Conservation (phyloP, 495 filamentous ascomycete genomes). For the Aspergillus saccharolyticus region DNA sequence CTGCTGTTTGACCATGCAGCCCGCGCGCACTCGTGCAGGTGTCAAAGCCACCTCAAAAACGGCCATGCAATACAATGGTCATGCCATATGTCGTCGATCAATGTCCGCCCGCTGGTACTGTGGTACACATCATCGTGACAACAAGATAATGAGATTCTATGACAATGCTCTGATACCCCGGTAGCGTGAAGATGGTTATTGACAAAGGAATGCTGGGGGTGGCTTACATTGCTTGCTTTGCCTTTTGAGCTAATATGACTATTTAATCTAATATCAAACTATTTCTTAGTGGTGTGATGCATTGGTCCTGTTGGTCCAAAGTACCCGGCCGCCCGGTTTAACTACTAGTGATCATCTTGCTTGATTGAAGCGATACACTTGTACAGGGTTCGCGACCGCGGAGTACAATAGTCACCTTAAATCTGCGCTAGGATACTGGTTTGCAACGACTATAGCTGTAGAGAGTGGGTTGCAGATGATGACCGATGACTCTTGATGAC, state of each 20-base stretch:
- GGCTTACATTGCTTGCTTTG: neutral
- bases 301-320: no score
- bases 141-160: slow-evolving; percentile 9
- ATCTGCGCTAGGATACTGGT: no score
- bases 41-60: no score
- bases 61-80: neutral
- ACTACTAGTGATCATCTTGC: no score
- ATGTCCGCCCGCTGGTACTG: neutral
- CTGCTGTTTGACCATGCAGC: slow-evolving; percentile 6
- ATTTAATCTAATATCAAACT: no score
- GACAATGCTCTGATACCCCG: slow-evolving; percentile 13
- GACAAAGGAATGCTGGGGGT: slow-evolving; percentile 4
- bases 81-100: neutral
- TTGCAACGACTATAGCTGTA: no score
- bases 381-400: no score
- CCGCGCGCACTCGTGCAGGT: neutral
- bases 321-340: no score
- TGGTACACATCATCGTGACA: neutral
- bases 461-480: neutral
- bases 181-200: slow-evolving; percentile 11
- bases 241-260: no score
- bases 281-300: no score
- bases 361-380: no score
- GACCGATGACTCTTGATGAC: slow-evolving; percentile 2
- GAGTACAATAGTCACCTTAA: no score